Conservation (phyloP, 2,329 filamentous ascomycete genomes). For the Ascosphaera acerosa region DNA sequence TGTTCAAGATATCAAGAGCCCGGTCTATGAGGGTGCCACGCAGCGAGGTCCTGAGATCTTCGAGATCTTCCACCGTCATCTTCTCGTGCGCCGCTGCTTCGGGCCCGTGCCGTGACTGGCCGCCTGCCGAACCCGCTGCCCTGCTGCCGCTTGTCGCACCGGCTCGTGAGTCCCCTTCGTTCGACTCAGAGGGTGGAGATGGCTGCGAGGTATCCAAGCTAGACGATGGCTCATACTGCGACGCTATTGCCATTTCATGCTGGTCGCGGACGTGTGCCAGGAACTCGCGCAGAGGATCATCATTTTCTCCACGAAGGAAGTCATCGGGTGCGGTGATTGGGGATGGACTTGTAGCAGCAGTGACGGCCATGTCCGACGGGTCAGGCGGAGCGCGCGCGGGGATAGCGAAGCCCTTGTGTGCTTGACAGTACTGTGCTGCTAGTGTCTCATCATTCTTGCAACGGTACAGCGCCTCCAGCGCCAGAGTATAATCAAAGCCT, state of each 20-base stretch:
- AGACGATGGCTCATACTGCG: constrained; percentile 16
- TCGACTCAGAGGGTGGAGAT: constrained; percentile 13
- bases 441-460: constrained; percentile 38
- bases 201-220: constrained; percentile 19
- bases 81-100: not conserved
- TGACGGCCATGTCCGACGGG: not conserved
- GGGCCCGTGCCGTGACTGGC: not conserved
- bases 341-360: not conserved
- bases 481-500: constrained; percentile 35
- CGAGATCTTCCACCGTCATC: constrained; percentile 48
- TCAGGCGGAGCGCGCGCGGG: constrained; percentile 15
- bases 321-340: too few species aligned
- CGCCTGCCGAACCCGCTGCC: too few species aligned
- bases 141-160: too few species aligned
- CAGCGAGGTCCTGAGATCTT: constrained; percentile 46
- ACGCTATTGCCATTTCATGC: too few species aligned
- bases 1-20: constrained; percentile 69
- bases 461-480: constrained; percentile 56
- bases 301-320: constrained; percentile 3
- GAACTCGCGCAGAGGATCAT: not conserved
- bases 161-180: constrained; percentile 8
- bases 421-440: constrained; percentile 50
- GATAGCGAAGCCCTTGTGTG: constrained; percentile 30
- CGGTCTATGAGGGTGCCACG: constrained; percentile 62
- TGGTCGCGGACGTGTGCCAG: too few species aligned